Base-by-base conservation (phyloP, 805 yeast species). In the Diddensiella transvaalensis region DNA sequence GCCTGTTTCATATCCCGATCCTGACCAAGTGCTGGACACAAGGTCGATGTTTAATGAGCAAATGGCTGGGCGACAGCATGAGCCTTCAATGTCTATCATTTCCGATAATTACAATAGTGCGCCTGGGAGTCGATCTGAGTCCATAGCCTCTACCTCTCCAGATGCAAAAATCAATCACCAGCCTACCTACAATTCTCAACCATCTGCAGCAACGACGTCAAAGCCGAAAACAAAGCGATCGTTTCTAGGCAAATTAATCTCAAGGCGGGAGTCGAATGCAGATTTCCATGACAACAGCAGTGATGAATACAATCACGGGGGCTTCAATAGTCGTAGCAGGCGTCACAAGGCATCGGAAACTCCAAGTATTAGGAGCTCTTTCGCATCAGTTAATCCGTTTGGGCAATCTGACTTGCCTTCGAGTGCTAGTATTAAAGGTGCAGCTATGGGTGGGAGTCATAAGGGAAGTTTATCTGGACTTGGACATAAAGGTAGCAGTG, bases 11-110 rank as follows among this genome's bases (percentile, higher is more conserved):
- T 52, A 46, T 40, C 54, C 58, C 17, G 52, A 54, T 30, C 57
- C 57, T n/a, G 58, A 56, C 22, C 52, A 49, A 30, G 60, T 52
- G 18, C 43, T 54, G 13, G 58, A 56, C 41, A 48, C 53, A 13
- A 46, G 45, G 22, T 40, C 49, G 4, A 40, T 50, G 47, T 46
- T 42, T 30, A 17, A 47, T 23, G 51, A 51, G 21, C 48, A 47
- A 26, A 10, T 40, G 33, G 21, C 15, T 23, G 43, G 30, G n/a
- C 15, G 43, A 10, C 18, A n/a, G 4, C 26, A 11, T 19, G 43
- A 40, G n/a, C 33, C 13, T 15, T 40, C 38, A 13, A 26, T 26
- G 32, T 26, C 32, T 8, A 8, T 26, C 11, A 13, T 15, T 38
- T 10, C 18, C 6, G 40, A 32, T 13, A 29, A 40, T 11, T 22